Base-by-base conservation (phyloP, 805 yeast species). In the Zygosaccharomyces rouxii region DNA sequence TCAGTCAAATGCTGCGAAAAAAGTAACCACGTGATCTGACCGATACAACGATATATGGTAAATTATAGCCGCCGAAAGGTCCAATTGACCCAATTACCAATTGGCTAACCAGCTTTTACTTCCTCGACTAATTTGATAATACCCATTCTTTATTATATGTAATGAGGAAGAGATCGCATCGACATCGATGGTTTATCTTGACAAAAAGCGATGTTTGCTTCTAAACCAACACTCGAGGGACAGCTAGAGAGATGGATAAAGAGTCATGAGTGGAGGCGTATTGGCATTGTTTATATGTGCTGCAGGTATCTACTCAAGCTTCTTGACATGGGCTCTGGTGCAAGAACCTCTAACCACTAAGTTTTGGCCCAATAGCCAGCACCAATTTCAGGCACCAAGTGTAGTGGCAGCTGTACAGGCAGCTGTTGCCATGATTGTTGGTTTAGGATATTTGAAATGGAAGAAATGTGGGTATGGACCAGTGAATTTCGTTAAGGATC, bases 251-350 rank as follows among this genome's bases (percentile, higher is more conserved):
- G 7, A 41, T 29, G 44, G 6, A 16, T 10, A 41, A 30, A 18
- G 11, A 13, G 44, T 26, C 22, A 47, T 43, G 35, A 50, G 33
- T 42, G 42, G 44, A 21, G 40, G 39, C 16, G 33, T 49, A 2
- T 31, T 47, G 2, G 54, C 54, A 42, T 54, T 71, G 25, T 16
- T 60, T 4, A 44, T 64, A n/a, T 69, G 72, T 40, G 64, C 70
- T 0, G 48, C 48, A 1, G 97, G 97, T 0, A 86, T 94, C 31
- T 94, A 94, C 61, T 80, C 79, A 2, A 84, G 96, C 42, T 94
- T 94, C 59, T 70, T 94, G 23, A 76, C 92, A 1, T 94, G 99
- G 99, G 89, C 96, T 0, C 77, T 88, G 31, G 77, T 94, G 10
- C 98, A 94, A 62, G 99, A 94, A 66, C 81, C 92, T 41, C 80